phyloP scores from a whole-genome alignment of 495 filamentous ascomycete species.

The Neurospora sp. region DNA sequence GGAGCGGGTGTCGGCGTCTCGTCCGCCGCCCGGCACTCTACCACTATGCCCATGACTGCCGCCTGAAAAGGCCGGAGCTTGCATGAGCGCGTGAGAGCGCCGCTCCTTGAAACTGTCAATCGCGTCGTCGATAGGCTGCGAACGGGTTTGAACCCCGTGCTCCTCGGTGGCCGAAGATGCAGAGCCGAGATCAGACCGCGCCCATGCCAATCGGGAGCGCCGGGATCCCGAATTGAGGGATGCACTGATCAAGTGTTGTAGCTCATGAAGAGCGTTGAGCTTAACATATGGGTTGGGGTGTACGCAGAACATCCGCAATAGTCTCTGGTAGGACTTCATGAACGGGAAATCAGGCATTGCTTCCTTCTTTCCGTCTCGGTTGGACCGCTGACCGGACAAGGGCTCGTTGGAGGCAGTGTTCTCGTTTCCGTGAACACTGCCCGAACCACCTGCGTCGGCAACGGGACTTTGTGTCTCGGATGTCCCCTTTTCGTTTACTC shows the following conservation, averaged over 20 bases:
- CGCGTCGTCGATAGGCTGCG: slow-evolving; percentile 48
- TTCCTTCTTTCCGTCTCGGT: slow-evolving; percentile 27
- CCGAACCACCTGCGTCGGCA: slow-evolving; percentile 18
- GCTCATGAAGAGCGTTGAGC: slow-evolving; percentile 70
- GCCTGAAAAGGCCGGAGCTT: slow-evolving; percentile 15
- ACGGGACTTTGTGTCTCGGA: slow-evolving; percentile 21
- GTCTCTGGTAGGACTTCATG: slow-evolving; percentile 60
- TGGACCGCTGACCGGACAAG: slow-evolving; percentile 21
- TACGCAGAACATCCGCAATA: slow-evolving; percentile 79
- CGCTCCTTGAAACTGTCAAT: slow-evolving; percentile 62
- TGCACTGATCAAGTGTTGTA: slow-evolving; percentile 71
- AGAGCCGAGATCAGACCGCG: slow-evolving; percentile 25
- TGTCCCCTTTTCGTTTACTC: slow-evolving; percentile 16
- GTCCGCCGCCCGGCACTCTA: slow-evolving; percentile 12
- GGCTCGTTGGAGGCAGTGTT: slow-evolving; percentile 34
- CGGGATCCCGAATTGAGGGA: slow-evolving; percentile 48
- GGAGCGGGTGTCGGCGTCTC: slow-evolving; percentile 32
- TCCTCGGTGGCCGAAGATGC: slow-evolving; percentile 24
- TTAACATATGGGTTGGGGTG: slow-evolving; percentile 84
- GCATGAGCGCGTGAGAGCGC: slow-evolving; percentile 46
- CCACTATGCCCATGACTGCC: slow-evolving; percentile 20
- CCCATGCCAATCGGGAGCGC: slow-evolving; percentile 23
- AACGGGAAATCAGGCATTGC: slow-evolving; percentile 56
- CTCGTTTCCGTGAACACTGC: slow-evolving; percentile 23
- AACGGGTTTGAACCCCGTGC: slow-evolving; percentile 12